Evolutionary conservation across 129 eudicot species (phyloP), one percentile per base, ranked within the genome.

Genomic region (Gnaphalium uliginosum): DNA sequence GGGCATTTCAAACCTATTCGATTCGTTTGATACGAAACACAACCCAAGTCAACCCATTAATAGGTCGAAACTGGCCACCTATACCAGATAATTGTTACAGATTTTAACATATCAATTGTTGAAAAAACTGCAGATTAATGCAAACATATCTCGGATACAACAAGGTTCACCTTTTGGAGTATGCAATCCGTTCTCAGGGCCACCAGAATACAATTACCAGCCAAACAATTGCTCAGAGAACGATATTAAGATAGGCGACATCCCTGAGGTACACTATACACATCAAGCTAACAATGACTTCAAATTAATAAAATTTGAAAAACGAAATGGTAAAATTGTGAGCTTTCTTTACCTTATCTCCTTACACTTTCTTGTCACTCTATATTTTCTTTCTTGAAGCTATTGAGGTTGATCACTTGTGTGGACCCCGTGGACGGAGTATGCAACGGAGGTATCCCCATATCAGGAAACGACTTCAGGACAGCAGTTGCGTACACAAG

Each of bases 131-230:
- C 88, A 92, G 98, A 96, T 92, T 62, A 93, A 93, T 41, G 72
- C 76, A 6, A 90, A 93, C 69, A 81, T 93, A 72, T 81, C 89
- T 24, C 37, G 80, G 57, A 62, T 72, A 4, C 84, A 85, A 81
- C 84, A 73, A 79, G 83, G 72, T 79, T 75, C 86, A 7, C 82
- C 76, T 60, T 79, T 81, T 22, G 90, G 88, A 23, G 86, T 93
- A 19, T 93, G 98, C 89, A 93, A 93, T 74, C 98, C 98, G 22
- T 93, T 93, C 84, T 86, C 98, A 0, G 88, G 80, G 30, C 90
- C 98, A 72, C 98, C 96, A 0, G 85, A 77, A 30, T 85, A 90
- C 53, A 70, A 75, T 61, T 90, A 85, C 67, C 84, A 85, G 66
- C 96, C 98, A 46, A 73, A 86, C 76, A 85, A 85, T 27, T 93